Evolutionary conservation across 1,139 yeast species (phyloP).

Genomic region (Blastobotrys apis): DNA sequence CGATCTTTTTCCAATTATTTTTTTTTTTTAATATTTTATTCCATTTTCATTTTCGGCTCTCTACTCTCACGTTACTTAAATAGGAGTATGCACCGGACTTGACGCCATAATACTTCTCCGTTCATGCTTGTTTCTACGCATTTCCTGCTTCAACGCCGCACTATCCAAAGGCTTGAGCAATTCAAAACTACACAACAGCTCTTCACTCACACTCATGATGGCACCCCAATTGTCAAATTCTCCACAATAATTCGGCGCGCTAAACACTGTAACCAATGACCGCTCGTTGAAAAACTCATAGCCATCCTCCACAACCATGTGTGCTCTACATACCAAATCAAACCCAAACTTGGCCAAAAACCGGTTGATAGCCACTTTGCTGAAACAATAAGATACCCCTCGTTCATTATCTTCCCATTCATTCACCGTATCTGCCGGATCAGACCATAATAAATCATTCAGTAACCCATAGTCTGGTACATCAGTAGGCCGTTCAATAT

Average conservation of each 20-base stretch:
- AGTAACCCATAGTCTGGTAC: conserved; percentile 94
- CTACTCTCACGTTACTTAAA: too few relatives aligned
- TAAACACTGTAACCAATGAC: conserved; percentile 87
- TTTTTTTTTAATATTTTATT: too few relatives aligned
- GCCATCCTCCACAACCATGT: conserved; percentile 98
- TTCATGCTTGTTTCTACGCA: conserved; percentile 37
- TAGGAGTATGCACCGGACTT: conserved; percentile 12
- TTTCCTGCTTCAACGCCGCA: conserved; percentile 83
- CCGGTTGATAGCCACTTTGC: conserved; percentile 87
- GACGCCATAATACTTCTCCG: conserved; percentile 23
- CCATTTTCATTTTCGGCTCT: too few relatives aligned
- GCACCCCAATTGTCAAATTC: conserved; percentile 99
- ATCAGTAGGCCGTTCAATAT: conserved; percentile 91
- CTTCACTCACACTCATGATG: conserved; percentile 94
- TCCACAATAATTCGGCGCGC: conserved; percentile 97
- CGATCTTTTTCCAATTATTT: too few relatives aligned
- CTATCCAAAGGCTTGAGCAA: conserved; percentile 90
- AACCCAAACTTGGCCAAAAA: conserved; percentile 83
- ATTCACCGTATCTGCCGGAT: conserved; percentile 89
- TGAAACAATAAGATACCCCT: conserved; percentile 95
- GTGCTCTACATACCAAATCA: conserved; percentile 94
- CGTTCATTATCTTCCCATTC: conserved; percentile 99
- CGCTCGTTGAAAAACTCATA: conserved; percentile 95
- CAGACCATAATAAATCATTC: conserved; percentile 92
- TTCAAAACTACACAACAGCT: conserved; percentile 85